Evolutionary conservation across 768 basidiomycete genomes (phyloP).

Genomic region (Pleurotus tuoliensis): DNA sequence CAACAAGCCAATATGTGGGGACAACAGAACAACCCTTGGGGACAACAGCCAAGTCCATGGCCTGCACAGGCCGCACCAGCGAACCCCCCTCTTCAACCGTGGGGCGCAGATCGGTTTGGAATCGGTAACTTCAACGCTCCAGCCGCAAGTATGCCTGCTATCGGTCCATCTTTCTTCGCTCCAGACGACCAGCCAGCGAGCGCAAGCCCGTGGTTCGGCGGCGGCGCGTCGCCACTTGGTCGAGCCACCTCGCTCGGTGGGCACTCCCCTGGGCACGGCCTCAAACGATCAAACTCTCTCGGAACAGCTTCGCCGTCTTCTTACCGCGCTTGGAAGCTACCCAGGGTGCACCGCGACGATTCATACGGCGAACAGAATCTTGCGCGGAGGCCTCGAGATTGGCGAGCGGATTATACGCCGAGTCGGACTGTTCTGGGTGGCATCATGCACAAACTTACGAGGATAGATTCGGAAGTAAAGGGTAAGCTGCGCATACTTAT

Average conservation of each 20-base stretch:
- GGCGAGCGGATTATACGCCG: slow-evolving; percentile 16
- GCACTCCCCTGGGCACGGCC: neutral
- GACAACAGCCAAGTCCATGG: no score
- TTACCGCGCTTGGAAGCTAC: neutral
- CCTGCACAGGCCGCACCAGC: no score
- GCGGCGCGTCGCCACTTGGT: neutral
- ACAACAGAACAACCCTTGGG: no score
- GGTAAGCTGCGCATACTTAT: neutral
- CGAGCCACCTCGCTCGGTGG: slow-evolving; percentile 1
- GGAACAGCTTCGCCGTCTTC: neutral
- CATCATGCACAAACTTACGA: slow-evolving; percentile 10
- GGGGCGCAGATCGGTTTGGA: no score
- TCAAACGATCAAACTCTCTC: slow-evolving; percentile 5
- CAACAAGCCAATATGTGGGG: no score
- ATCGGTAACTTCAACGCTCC: neutral
- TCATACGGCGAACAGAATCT: slow-evolving; percentile 12
- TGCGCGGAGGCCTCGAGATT: slow-evolving; percentile 13
- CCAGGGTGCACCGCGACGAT: neutral
- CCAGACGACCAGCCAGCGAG: neutral
- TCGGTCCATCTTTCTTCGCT: neutral
- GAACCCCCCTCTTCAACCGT: no score
- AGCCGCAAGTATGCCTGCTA: neutral
- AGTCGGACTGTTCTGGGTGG: slow-evolving; percentile 8
- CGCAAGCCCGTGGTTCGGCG: slow-evolving; percentile 1
- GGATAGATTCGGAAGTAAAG: slow-evolving; percentile 7